phyloP scores from a whole-genome alignment of 371 early-diverging fungal genomes.

The Syncephalis plumigaleata region DNA sequence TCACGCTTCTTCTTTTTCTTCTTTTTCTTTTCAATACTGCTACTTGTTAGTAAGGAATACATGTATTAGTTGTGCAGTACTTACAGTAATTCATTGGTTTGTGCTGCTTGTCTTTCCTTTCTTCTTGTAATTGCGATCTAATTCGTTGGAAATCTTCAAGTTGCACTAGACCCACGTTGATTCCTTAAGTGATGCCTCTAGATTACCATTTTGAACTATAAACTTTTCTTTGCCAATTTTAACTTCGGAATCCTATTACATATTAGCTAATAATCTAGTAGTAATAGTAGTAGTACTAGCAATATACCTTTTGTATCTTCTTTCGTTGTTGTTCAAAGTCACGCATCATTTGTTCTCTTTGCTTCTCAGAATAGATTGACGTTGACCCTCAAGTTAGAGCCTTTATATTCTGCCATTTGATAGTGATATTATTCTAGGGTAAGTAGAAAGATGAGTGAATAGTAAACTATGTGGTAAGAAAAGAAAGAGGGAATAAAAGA shows the following conservation, averaged over 20 bases:
- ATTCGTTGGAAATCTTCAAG: constrained; percentile 81
- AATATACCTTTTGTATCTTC: constrained; percentile 49
- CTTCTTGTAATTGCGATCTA: constrained; percentile 57
- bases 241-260: constrained; percentile 41
- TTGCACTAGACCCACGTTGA: constrained; percentile 81
- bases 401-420: constrained; percentile 24
- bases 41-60: not conserved
- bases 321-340: constrained; percentile 58
- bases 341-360: constrained; percentile 49
- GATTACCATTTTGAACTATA: constrained; percentile 50
- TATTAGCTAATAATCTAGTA: not conserved
- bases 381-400: constrained; percentile 31
- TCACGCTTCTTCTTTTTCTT: constrained; percentile 44
- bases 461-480: too few relatives aligned
- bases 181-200: constrained; percentile 68
- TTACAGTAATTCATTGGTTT: constrained; percentile 22
- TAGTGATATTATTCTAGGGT: not conserved
- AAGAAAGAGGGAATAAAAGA: too few relatives aligned
- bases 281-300: not conserved
- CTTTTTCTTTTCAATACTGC: constrained; percentile 29
- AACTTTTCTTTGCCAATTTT: constrained; percentile 67
- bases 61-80: not conserved
- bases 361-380: constrained; percentile 56
- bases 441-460: too few relatives aligned
- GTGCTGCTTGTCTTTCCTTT: constrained; percentile 55